phyloP scores from a whole-genome alignment of 371 early-diverging fungal species.

The Chytridium lagenaria region DNA sequence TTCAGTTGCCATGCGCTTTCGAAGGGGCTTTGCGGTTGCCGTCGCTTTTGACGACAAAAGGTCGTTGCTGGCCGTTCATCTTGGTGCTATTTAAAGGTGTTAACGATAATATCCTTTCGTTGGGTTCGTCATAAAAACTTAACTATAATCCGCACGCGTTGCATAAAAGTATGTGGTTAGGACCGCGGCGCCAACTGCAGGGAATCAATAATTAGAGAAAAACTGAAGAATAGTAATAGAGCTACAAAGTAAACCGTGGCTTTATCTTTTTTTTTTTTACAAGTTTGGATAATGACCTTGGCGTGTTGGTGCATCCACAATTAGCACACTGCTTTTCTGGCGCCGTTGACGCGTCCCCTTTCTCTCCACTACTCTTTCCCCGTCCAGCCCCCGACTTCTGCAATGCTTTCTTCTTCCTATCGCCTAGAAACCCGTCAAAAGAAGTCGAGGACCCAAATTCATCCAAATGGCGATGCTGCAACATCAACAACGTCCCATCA shows the following conservation, averaged over 20 bases:
- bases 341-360: background rate
- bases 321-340: slow-evolving; percentile 1
- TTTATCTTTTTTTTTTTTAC: no score
- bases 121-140: background rate
- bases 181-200: background rate
- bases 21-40: background rate
- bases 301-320: background rate
- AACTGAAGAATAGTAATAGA: background rate
- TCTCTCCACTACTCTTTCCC: background rate
- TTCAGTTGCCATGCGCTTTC: background rate
- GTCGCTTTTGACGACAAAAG: slow-evolving; percentile 2
- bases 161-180: slow-evolving; percentile 1
- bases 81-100: background rate
- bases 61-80: slow-evolving; percentile 9
- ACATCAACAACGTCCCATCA: no score
- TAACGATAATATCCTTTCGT: no score
- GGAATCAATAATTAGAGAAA: background rate
- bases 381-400: no score
- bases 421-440: no score
- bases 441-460: no score
- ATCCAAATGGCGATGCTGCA: no score
- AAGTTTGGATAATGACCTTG: no score
- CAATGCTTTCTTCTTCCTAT: no score
- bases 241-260: no score
- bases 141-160: slow-evolving; percentile 6